phyloP scores from a whole-genome alignment of 345 rosid species.

The thale cress (Arabidopsis thaliana) region DNA sequence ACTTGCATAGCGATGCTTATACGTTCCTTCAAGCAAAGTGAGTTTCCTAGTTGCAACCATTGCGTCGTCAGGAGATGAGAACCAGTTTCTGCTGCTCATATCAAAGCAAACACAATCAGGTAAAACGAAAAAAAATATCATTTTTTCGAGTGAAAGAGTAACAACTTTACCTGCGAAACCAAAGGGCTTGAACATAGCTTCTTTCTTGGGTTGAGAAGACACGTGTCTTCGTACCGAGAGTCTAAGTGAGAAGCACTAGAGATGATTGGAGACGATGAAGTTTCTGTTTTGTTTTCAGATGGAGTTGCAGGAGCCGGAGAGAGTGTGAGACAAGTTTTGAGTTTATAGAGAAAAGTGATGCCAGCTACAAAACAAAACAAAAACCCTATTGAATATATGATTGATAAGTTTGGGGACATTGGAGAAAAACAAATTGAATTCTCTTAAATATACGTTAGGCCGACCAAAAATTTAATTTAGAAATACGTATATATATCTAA shows the following conservation, averaged over 20 bases:
- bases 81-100: conserved; percentile 22
- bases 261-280: conserved; percentile 31
- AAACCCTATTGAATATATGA: not conserved
- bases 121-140: not conserved
- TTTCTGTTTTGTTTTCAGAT: conserved; percentile 25
- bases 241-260: conserved; percentile 21
- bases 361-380: conserved; percentile 11
- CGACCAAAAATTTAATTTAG: not conserved
- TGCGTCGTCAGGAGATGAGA: conserved; percentile 24
- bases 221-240: not conserved
- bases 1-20: conserved; percentile 56
- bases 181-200: conserved; percentile 31
- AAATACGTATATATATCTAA: not conserved
- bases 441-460: not conserved
- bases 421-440: conserved; percentile 28
- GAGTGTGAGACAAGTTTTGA: not conserved
- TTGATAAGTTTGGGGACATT: not conserved
- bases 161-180: conserved; percentile 25
- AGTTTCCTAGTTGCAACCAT: conserved; percentile 49
- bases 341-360: conserved; percentile 25
- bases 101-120: conserved; percentile 26
- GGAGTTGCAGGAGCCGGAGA: conserved; percentile 30
- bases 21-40: conserved; percentile 65
- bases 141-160: not conserved
- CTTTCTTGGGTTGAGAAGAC: conserved; percentile 31